Conservation (phyloP, 805 yeast genomes). For the Saccharomycopsis javanensis region DNA sequence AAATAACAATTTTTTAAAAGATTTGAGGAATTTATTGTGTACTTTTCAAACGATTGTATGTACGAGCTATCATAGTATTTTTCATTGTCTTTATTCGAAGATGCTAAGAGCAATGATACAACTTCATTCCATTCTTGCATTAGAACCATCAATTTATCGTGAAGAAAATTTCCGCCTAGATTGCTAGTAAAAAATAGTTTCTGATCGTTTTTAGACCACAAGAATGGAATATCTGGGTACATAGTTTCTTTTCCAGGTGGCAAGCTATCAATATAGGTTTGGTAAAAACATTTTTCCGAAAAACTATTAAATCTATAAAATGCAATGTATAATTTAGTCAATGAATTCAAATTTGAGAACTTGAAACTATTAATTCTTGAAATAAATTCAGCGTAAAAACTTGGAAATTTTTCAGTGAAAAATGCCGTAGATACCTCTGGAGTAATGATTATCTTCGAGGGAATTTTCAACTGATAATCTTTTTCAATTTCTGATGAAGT, state of each 20-base stretch:
- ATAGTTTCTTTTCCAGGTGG: slow-evolving; percentile 9
- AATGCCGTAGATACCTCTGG: neutral
- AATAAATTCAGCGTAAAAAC: neutral
- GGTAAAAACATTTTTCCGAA: neutral
- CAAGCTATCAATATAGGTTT: slow-evolving; percentile 14
- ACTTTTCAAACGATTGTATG: neutral
- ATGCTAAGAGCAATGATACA: neutral
- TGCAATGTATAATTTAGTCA: slow-evolving; percentile 11
- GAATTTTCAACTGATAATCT: slow-evolving; percentile 25
- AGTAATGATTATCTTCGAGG: slow-evolving; percentile 6
- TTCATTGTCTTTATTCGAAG: neutral
- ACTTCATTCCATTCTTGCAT: slow-evolving; percentile 16
- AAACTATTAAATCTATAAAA: neutral
- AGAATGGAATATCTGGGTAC: slow-evolving; percentile 14
- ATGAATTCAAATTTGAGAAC: slow-evolving; percentile 8
- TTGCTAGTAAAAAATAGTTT: slow-evolving; percentile 9
- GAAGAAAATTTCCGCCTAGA: slow-evolving; percentile 11
- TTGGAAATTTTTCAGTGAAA: slow-evolving; percentile 3
- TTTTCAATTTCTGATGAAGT: slow-evolving; percentile 29
- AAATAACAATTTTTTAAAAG: neutral
- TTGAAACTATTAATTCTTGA: neutral
- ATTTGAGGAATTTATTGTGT: neutral
- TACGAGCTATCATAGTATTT: neutral
- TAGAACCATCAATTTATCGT: slow-evolving; percentile 4
- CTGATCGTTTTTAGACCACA: slow-evolving; percentile 13